Evolutionary conservation across 164 flowering plant species (phyloP).

Genomic region (Kalanchoe fedtschenkoi): DNA sequence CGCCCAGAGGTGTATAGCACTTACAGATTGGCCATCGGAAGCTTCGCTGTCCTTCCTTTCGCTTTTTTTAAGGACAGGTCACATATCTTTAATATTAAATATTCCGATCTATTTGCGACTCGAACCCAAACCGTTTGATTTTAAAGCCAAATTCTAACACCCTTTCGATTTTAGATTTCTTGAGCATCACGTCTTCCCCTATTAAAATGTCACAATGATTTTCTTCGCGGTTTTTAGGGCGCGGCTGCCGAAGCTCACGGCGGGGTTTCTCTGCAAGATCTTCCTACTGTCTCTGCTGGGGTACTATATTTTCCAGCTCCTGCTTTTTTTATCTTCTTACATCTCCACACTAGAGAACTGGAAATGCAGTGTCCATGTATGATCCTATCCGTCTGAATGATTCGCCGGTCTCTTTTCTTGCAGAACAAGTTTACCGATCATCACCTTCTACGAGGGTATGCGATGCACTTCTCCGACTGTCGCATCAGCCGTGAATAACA

Average conservation of each 20-base stretch:
- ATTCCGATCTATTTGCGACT: no score
- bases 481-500: conserved; percentile 1
- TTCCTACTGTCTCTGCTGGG: conserved; percentile 67
- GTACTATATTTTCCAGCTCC: conserved; percentile 33
- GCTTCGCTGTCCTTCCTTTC: conserved; percentile 50
- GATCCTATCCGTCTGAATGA: no score
- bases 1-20: conserved; percentile 69
- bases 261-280: conserved; percentile 50
- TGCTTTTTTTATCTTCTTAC: no score
- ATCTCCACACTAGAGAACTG: neutral
- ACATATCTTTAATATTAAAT: no score
- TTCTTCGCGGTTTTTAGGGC: conserved; percentile 28
- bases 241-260: conserved; percentile 57
- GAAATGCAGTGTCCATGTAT: no score
- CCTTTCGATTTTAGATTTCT: neutral
- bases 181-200: neutral
- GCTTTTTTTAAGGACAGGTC: conserved; percentile 81
- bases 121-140: no score
- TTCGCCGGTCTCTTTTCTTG: neutral
- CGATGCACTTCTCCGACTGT: conserved; percentile 1
- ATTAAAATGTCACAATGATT: neutral
- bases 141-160: no score
- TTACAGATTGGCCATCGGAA: conserved; percentile 48
- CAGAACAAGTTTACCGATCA: conserved; percentile 1
- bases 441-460: conserved; percentile 4